These are phyloP conservation scores for Pueraria montana DNA, from an alignment of 306 rosid species.

Conservation along the genomic window DNA sequence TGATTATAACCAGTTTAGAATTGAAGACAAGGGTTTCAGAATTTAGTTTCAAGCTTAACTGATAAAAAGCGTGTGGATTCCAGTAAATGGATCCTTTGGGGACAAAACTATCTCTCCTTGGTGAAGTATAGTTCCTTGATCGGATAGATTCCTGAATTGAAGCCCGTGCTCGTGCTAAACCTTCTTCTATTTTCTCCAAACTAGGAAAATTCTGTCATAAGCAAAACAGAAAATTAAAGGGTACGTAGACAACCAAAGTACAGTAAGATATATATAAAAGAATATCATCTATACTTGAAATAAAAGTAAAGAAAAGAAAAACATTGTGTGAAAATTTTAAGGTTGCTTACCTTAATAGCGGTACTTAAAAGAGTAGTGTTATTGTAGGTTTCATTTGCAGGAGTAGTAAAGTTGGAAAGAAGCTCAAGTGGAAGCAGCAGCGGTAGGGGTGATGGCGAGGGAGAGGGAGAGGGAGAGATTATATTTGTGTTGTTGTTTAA, in stretches of 20 bases:
- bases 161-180: constrained; percentile 38
- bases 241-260: neutral
- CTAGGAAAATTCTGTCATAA: neutral
- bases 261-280: neutral
- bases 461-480: neutral
- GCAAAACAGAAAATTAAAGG: neutral
- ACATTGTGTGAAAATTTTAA: neutral
- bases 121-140: neutral
- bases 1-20: neutral
- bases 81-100: constrained; percentile 42
- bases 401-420: neutral
- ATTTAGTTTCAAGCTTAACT: constrained; percentile 38
- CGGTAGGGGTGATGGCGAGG: neutral
- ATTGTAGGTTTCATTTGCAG: neutral
- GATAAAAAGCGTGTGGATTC: constrained; percentile 42
- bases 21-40: neutral
- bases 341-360: constrained; percentile 1
- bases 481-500: neutral
- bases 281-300: neutral
- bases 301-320: neutral
- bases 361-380: neutral
- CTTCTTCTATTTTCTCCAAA: constrained; percentile 44
- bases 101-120: neutral
- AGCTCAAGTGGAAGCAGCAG: neutral
- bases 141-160: constrained; percentile 1